Conservation (phyloP, 257 asterid species). For the Solanum gandarillasii region DNA sequence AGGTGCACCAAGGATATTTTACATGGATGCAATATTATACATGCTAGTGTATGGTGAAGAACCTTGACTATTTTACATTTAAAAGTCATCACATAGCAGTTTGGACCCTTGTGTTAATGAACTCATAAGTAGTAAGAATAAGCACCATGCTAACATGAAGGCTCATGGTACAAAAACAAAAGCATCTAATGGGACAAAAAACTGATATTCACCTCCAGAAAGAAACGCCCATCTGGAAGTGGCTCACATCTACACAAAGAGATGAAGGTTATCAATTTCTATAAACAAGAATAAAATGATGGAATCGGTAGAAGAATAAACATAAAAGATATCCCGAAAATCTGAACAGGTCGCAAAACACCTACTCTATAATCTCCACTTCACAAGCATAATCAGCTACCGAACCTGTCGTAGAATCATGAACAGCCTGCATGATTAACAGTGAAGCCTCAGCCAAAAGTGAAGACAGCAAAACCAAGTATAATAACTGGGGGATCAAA, state of each 20-base stretch:
- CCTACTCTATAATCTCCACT: slow-evolving; percentile 96
- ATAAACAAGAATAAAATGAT: slow-evolving; percentile 7
- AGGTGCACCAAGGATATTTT: background rate
- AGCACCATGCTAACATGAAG: background rate
- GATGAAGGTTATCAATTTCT: slow-evolving; percentile 10
- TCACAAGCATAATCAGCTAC: slow-evolving; percentile 92
- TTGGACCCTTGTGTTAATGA: background rate
- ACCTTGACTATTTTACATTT: background rate
- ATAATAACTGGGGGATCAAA: background rate
- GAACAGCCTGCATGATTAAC: slow-evolving; percentile 46
- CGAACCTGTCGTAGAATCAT: slow-evolving; percentile 61
- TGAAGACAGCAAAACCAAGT: slow-evolving; percentile 5
- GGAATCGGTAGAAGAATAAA: background rate
- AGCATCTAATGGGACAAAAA: background rate
- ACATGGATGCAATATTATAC: background rate
- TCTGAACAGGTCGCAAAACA: slow-evolving; percentile 4
- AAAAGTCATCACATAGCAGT: background rate
- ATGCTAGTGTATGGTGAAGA: background rate
- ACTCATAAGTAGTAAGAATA: background rate
- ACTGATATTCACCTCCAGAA: slow-evolving; percentile 61
- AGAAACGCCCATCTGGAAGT: slow-evolving; percentile 97
- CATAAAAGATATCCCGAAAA: background rate
- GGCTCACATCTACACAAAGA: slow-evolving; percentile 87
- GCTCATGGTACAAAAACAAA: background rate
- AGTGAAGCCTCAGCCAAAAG: slow-evolving; percentile 9